A percentile compares a stretch with the other conserved stretches of the same genome.
These are phyloP conservation scores for Vigna angularis DNA, from an alignment of 306 rosid genomes.

Conservation along the genomic window DNA sequence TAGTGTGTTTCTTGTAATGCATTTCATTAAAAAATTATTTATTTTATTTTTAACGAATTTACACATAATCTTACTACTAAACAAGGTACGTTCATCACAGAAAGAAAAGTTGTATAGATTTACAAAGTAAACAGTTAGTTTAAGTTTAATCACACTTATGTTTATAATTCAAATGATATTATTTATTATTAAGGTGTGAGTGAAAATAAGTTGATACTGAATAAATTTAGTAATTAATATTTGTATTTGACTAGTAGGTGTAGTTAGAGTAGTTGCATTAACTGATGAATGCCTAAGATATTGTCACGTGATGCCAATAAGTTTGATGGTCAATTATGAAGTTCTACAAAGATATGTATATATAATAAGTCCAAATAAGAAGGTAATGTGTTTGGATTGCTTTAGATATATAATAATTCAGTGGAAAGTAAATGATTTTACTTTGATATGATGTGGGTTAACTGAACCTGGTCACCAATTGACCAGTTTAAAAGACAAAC, in stretches of 20 bases:
- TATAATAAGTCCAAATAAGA: constrained; percentile 23
- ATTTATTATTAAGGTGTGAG: background rate
- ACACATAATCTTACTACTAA: background rate
- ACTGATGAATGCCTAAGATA: background rate
- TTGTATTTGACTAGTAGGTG: background rate
- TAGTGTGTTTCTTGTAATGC: background rate
- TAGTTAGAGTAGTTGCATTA: background rate
- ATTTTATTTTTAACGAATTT: too few species aligned
- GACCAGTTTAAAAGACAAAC: constrained; percentile 23
- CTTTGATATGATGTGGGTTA: constrained; percentile 13
- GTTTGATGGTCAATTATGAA: constrained; percentile 32
- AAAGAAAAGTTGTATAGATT: too few species aligned
- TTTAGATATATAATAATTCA: constrained; percentile 2
- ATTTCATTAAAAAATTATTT: background rate
- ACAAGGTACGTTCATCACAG: background rate
- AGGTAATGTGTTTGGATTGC: constrained; percentile 13
- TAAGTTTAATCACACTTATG: too few species aligned
- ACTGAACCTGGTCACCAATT: constrained; percentile 42
- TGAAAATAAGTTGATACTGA: background rate
- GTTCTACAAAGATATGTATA: background rate
- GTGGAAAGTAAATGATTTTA: constrained; percentile 20
- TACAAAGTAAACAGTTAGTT: too few species aligned
- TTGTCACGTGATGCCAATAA: constrained; percentile 39
- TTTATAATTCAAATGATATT: background rate
- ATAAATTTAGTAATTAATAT: background rate